A percentile compares a stretch with the other conserved stretches of the same genome.
Evolutionary conservation across 495 filamentous ascomycete species (phyloP).

Genomic region (Aspergillus incahuasiensis): DNA sequence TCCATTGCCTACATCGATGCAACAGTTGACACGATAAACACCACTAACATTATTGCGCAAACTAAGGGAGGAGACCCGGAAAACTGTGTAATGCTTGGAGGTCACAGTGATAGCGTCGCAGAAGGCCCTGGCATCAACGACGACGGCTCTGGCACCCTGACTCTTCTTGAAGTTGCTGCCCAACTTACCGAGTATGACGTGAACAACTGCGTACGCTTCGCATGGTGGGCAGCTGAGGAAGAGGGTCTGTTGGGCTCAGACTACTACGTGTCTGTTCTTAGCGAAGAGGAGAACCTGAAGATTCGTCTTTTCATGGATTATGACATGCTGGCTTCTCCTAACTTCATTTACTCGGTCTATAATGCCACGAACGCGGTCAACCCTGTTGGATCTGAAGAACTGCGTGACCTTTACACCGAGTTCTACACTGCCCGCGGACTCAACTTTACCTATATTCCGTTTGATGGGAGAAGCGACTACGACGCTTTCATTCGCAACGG

Average conservation of each 20-base stretch:
- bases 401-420: constrained; percentile 57
- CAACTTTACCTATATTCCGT: constrained; percentile 49
- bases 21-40: constrained; percentile 41
- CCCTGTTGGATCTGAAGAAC: constrained; percentile 57
- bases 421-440: constrained; percentile 46
- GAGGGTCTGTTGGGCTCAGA: constrained; percentile 57
- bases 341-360: constrained; percentile 61
- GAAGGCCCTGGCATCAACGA: constrained; percentile 62
- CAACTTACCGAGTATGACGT: constrained; percentile 51
- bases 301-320: constrained; percentile 67
- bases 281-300: constrained; percentile 47
- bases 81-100: constrained; percentile 59
- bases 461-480: constrained; percentile 65
- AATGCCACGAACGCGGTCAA: constrained; percentile 59
- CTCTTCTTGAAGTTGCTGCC: constrained; percentile 57
- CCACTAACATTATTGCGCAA: constrained; percentile 60
- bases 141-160: constrained; percentile 61
- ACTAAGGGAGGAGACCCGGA: constrained; percentile 57
- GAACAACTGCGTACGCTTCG: constrained; percentile 65
- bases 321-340: constrained; percentile 70
- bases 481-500: constrained; percentile 58
- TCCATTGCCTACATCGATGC: constrained; percentile 53
- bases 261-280: constrained; percentile 50
- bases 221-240: constrained; percentile 64
- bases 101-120: constrained; percentile 61